Percentiles rank a stretch among this genome's conserved stretches.
These are phyloP conservation scores for Marasmius sp. DNA, from an alignment of 1,284 basidiomycete species.

Conservation along the genomic window DNA sequence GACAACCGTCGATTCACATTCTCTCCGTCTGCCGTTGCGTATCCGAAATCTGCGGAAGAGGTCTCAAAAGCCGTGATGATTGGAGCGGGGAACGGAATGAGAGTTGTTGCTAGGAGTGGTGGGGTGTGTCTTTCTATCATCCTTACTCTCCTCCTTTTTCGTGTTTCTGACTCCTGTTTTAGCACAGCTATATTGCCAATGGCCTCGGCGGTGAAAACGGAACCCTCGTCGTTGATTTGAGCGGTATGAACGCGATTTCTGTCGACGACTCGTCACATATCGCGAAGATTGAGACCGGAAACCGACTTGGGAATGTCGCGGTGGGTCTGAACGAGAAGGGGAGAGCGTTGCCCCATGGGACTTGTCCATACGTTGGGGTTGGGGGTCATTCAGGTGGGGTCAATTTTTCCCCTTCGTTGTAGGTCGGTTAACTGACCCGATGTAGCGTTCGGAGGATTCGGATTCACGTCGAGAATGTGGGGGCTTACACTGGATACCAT, in stretches of 20 bases:
- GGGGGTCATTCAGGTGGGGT: conserved; percentile 42
- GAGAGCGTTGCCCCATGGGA: conserved; percentile 28
- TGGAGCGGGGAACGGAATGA: conserved; percentile 27
- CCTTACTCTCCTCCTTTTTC: not conserved
- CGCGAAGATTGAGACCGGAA: conserved; percentile 41
- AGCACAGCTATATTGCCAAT: conserved; percentile 48
- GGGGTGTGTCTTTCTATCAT: conserved; percentile 29
- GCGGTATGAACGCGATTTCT: conserved; percentile 35
- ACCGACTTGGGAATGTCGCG: conserved; percentile 43
- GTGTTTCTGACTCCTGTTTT: not conserved
- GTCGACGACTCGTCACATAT: conserved; percentile 30
- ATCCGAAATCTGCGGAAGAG: conserved; percentile 35
- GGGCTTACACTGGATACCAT: conserved; percentile 32
- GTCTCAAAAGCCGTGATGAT: conserved; percentile 44
- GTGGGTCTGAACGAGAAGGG: conserved; percentile 36
- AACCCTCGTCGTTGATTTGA: conserved; percentile 42
- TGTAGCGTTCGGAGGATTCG: conserved; percentile 31
- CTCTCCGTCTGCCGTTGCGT: conserved; percentile 36
- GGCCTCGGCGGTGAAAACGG: conserved; percentile 42
- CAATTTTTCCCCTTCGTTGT: too few relatives aligned
- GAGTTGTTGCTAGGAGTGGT: conserved; percentile 40
- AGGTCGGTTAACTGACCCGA: too few relatives aligned
- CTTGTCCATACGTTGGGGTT: conserved; percentile 39
- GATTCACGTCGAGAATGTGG: conserved; percentile 27
- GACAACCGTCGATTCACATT: conserved; percentile 39